Conservation (phyloP, 495 filamentous ascomycete species). For the Neurospora intermedia region DNA sequence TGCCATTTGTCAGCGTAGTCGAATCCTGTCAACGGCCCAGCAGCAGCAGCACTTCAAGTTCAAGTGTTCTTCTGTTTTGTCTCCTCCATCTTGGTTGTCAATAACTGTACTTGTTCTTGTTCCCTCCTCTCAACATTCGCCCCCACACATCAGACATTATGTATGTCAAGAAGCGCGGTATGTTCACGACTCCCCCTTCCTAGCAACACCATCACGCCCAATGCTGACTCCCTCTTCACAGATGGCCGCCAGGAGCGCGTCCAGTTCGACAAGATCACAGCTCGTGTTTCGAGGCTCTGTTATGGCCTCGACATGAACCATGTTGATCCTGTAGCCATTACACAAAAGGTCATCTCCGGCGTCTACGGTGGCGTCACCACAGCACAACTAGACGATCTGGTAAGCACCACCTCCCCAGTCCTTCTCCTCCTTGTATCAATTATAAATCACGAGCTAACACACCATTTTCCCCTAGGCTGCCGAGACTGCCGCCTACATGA, state of each 20-base stretch:
- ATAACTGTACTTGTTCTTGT: background rate
- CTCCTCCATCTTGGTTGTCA: background rate
- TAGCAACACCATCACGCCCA: background rate
- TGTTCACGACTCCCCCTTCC: slow-evolving; percentile 11
- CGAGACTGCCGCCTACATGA: slow-evolving; percentile 99
- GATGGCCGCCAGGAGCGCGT: slow-evolving; percentile 99
- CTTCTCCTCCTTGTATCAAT: background rate
- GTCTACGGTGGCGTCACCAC: slow-evolving; percentile 98
- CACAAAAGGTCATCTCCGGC: slow-evolving; percentile 97
- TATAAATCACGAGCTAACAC: slow-evolving; percentile 6
- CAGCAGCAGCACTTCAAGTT: background rate
- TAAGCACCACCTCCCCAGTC: slow-evolving; percentile 35
- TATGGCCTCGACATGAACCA: slow-evolving; percentile 95
- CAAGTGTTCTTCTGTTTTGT: background rate
- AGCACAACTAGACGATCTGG: slow-evolving; percentile 89
- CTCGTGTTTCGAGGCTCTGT: slow-evolving; percentile 91
- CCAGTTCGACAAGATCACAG: slow-evolving; percentile 99
- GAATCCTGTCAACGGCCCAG: background rate
- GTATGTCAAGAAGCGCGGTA: slow-evolving; percentile 52
- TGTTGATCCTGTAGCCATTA: slow-evolving; percentile 96
- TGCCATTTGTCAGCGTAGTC: background rate
- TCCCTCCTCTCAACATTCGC: background rate
- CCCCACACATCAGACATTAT: slow-evolving; percentile 27
- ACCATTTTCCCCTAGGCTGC: slow-evolving; percentile 54
- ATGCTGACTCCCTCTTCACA: slow-evolving; percentile 28